Conservation (phyloP, 2,329 filamentous ascomycete genomes). For the Clonostachys sp. region DNA sequence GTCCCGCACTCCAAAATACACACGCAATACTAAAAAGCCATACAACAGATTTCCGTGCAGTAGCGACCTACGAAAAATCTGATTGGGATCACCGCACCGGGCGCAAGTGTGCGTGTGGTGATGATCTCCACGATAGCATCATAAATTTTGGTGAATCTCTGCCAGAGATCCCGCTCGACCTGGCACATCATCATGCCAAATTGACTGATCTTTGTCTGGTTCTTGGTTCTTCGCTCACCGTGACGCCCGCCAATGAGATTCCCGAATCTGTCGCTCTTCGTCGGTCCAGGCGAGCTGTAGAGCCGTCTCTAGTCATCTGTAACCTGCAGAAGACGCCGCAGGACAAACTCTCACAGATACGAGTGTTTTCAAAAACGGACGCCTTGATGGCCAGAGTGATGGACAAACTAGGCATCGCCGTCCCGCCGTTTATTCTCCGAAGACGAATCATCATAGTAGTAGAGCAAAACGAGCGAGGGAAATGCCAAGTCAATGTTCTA, state of each 20-base stretch:
- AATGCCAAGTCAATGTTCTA: constrained; percentile 17
- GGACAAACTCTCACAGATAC: constrained; percentile 22
- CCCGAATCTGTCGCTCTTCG: constrained; percentile 25
- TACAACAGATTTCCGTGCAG: constrained; percentile 31
- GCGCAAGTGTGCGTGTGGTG: constrained; percentile 34
- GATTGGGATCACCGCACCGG: constrained; percentile 40
- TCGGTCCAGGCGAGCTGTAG: background rate
- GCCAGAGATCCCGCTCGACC: constrained; percentile 18
- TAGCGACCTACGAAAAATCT: constrained; percentile 33
- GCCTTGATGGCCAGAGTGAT: constrained; percentile 33
- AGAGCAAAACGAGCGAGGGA: constrained; percentile 8
- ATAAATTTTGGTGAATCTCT: constrained; percentile 38
- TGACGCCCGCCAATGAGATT: constrained; percentile 33
- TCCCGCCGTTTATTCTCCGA: constrained; percentile 29
- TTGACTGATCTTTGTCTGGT: constrained; percentile 39
- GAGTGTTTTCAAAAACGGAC: constrained; percentile 28
- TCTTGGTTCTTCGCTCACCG: constrained; percentile 37
- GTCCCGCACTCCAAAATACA: no score
- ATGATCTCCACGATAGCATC: constrained; percentile 33
- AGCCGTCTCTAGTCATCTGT: constrained; percentile 32
- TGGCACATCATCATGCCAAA: constrained; percentile 26
- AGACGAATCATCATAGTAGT: constrained; percentile 22
- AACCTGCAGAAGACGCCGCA: constrained; percentile 38
- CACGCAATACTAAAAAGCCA: no score
- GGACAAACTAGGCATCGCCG: constrained; percentile 24